Evolutionary conservation across 1,284 basidiomycete species (phyloP), one percentile per base, ranked within the genome.

Genomic region (Leccinum solheimii): DNA sequence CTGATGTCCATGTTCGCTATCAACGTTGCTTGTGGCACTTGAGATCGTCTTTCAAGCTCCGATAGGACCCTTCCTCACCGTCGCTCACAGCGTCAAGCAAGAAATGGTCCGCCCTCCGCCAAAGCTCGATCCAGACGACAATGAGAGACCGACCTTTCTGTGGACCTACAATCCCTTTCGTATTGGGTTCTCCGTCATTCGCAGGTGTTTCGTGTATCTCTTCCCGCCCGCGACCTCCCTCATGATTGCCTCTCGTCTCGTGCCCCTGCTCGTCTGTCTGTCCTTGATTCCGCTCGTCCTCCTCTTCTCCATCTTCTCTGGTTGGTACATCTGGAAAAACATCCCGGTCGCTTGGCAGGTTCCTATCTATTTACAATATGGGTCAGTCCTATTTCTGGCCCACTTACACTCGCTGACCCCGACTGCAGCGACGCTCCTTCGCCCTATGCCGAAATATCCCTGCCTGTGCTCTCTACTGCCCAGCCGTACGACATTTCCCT

Each of bases 401-500:
- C n/a, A 19, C 36, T 16, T 19, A 13, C 9, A 0, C 36, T 19
- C 27, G 16, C 55, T 69, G 10, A 72, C 56, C 54, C 56, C 49
- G 27, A 26, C 16, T 54, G 50, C 59, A 92, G 90, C 3, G 88
- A 91, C 63, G 84, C 85, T 3, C 64, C 72, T 13, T 70, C 80
- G 4, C 90, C 90, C 1, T 88, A 88, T 65, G 88, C 88, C 4
- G 77, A 83, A 40, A 67, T 80, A 1, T 62, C 72, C 2, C 72
- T 92, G 0, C 80, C 85, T 5, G 59, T 72, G 13, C 76, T 92
- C 27, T 79, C 81, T 55, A 67, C 83, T 19, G 75, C 80, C 43
- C 91, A 92, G 64, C 82, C 83, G 8, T 93, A 92, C 60, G 85
- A 91, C 65, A 78, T 93, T 56, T 85, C 83, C 45, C 75, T 92